A percentile compares a stretch with the other conserved stretches of the same genome.
Conservation (phyloP, 2,329 filamentous ascomycete genomes). For the Microdochium bolleyi region DNA sequence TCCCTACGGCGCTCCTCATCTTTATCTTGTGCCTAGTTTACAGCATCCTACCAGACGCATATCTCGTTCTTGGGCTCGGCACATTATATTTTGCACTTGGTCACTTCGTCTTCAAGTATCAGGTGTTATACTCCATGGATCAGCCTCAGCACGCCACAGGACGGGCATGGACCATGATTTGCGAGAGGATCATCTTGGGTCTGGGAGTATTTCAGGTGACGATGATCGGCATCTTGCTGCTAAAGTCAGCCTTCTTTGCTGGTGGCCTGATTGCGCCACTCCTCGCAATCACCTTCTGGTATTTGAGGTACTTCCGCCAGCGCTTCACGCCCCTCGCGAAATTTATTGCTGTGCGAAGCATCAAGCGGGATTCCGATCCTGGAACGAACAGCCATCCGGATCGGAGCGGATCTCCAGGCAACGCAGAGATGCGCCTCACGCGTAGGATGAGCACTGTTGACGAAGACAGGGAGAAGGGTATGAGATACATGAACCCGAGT, state of each 20-base stretch:
- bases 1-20: conserved; percentile 85
- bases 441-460: conserved; percentile 60
- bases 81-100: conserved; percentile 77
- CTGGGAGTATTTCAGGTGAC: conserved; percentile 84
- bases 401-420: conserved; percentile 23
- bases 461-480: conserved; percentile 61
- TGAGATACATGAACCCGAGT: conserved; percentile 71
- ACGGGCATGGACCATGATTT: conserved; percentile 93
- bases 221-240: conserved; percentile 77
- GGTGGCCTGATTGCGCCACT: conserved; percentile 70
- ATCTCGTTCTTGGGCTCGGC: conserved; percentile 73
- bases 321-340: conserved; percentile 84
- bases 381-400: conserved; percentile 35
- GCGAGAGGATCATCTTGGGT: conserved; percentile 80
- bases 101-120: conserved; percentile 92
- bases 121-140: conserved; percentile 96
- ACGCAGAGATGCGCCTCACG: conserved; percentile 27
- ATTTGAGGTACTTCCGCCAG: conserved; percentile 70
- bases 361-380: conserved; percentile 55
- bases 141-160: conserved; percentile 92
- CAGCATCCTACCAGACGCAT: conserved; percentile 74
- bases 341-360: conserved; percentile 86
- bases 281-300: conserved; percentile 77
- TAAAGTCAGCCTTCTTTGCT: conserved; percentile 64
- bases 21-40: conserved; percentile 96